A percentile compares a stretch with the other conserved stretches of the same genome.
These are phyloP conservation scores for Didymella pinodella DNA, from an alignment of 2,329 filamentous ascomycete species.

Conservation along the genomic window DNA sequence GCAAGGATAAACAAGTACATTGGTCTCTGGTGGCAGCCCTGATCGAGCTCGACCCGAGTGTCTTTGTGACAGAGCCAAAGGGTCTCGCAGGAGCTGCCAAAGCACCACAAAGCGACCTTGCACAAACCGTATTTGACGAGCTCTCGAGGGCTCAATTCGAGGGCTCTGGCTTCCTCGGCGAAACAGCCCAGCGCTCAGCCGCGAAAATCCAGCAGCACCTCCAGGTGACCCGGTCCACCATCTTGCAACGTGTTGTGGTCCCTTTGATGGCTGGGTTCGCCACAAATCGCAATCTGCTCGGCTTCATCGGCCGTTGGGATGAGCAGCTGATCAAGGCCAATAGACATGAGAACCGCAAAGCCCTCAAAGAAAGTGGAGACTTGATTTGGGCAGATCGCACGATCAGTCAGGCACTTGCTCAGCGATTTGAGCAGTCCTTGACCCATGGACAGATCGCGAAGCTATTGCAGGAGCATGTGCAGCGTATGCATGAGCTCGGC, in stretches of 20 bases:
- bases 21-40: conserved; percentile 47
- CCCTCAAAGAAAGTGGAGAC: conserved; percentile 26
- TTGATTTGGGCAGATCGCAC: conserved; percentile 44
- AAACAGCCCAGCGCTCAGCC: not conserved
- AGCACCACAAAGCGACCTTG: conserved; percentile 36
- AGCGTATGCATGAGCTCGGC: conserved; percentile 30
- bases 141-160: conserved; percentile 36
- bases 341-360: conserved; percentile 27
- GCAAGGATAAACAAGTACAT: conserved; percentile 29
- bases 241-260: conserved; percentile 35
- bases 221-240: not conserved
- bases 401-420: conserved; percentile 33
- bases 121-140: conserved; percentile 39
- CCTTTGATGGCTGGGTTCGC: conserved; percentile 48
- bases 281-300: conserved; percentile 44
- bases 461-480: conserved; percentile 40
- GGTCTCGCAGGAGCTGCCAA: conserved; percentile 18
- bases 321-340: conserved; percentile 38
- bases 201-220: not conserved
- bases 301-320: conserved; percentile 49
- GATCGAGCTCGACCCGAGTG: conserved; percentile 42
- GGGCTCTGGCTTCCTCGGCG: conserved; percentile 11
- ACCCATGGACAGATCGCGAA: conserved; percentile 44
- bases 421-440: conserved; percentile 43
- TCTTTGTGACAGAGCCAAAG: conserved; percentile 42